A percentile compares a stretch with the other conserved stretches of the same genome.
These are phyloP conservation scores for Staphylotrichum tortipilum DNA, from an alignment of 495 filamentous ascomycete species.

Conservation along the genomic window DNA sequence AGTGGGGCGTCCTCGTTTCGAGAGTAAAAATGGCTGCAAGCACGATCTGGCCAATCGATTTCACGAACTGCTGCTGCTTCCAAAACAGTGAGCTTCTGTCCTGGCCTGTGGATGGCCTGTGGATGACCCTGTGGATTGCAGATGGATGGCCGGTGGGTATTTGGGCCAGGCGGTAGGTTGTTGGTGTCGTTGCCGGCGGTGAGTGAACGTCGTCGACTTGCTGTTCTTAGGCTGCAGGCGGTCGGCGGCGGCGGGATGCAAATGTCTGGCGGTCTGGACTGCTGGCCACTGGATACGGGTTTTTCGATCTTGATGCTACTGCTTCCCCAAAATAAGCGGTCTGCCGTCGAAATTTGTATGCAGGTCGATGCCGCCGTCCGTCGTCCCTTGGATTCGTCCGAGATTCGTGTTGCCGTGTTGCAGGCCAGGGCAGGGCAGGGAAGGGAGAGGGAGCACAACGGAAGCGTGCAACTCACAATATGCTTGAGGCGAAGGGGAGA, in stretches of 20 bases:
- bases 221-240: neutral
- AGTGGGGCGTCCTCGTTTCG: conserved; percentile 6
- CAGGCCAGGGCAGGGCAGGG: too few relatives aligned
- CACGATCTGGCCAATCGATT: conserved; percentile 1
- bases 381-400: neutral
- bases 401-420: neutral
- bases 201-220: too few relatives aligned
- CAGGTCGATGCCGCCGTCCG: neutral
- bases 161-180: too few relatives aligned
- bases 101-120: too few relatives aligned
- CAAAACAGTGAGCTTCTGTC: neutral
- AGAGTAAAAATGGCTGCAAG: conserved; percentile 13
- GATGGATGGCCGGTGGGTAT: too few relatives aligned
- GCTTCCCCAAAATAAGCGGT: neutral
- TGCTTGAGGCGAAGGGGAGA: neutral
- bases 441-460: neutral
- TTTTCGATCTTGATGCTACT: neutral
- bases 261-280: neutral
- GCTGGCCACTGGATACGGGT: too few relatives aligned
- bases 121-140: too few relatives aligned
- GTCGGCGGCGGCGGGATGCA: neutral
- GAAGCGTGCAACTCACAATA: neutral
- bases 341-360: neutral
- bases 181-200: conserved; percentile 3
- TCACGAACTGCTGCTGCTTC: neutral